These are phyloP conservation scores for Suhomyces bolitotheri DNA, from an alignment of 1,139 yeast genomes.

Conservation along the genomic window DNA sequence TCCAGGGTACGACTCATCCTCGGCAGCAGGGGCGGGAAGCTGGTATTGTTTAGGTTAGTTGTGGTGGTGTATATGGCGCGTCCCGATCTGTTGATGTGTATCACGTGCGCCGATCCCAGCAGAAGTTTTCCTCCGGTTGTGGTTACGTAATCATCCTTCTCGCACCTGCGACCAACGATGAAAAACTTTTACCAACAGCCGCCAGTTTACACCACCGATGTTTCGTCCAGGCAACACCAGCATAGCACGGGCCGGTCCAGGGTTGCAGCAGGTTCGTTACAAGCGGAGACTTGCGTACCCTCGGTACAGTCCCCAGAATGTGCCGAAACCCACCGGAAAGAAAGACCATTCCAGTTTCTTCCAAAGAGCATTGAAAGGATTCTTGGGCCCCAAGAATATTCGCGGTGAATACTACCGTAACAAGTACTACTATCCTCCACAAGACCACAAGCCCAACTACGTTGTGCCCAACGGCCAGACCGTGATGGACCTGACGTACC, in stretches of 20 bases:
- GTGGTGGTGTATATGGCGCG: constrained; percentile 5
- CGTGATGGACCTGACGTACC: constrained; percentile 24
- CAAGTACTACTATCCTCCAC: constrained; percentile 73
- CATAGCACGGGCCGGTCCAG: constrained; percentile 11
- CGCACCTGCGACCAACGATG: constrained; percentile 4
- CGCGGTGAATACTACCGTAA: constrained; percentile 81
- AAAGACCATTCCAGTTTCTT: constrained; percentile 30
- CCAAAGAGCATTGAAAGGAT: constrained; percentile 46
- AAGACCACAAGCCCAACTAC: constrained; percentile 73
- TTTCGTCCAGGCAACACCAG: constrained; percentile 10
- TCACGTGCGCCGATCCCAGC: background rate
- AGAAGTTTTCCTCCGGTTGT: no score
- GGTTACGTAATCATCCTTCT: background rate
- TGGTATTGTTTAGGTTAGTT: constrained; percentile 2
- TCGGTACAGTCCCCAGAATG: constrained; percentile 21
- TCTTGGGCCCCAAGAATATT: constrained; percentile 80
- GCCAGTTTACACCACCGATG: constrained; percentile 7
- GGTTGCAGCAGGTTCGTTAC: constrained; percentile 14
- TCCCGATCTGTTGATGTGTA: constrained; percentile 3
- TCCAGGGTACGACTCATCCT: constrained; percentile 7
- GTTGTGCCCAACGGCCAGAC: constrained; percentile 60
- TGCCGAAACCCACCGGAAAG: constrained; percentile 23
- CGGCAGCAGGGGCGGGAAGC: background rate
- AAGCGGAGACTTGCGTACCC: constrained; percentile 26
- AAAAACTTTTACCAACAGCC: constrained; percentile 8